Conservation (phyloP, 768 basidiomycete genomes). For the Psilocybe sp. region DNA sequence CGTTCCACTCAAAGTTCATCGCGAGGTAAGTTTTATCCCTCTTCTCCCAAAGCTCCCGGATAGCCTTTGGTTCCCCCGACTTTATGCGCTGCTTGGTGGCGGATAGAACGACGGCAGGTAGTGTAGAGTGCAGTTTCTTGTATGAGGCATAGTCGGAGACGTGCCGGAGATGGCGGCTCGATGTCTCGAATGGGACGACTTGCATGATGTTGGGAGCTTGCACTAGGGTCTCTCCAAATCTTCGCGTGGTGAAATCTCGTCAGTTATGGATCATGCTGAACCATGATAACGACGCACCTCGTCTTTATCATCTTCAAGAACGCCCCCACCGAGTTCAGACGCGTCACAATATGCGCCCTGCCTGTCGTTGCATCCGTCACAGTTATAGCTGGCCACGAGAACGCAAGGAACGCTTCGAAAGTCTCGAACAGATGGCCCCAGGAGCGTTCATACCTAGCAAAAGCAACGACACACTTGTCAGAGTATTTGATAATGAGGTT, state of each 20-base stretch:
- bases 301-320: slow-evolving; percentile 88
- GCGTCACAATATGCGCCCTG: slow-evolving; percentile 77
- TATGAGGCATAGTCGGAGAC: slow-evolving; percentile 67
- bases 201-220: slow-evolving; percentile 70
- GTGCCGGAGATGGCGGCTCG: slow-evolving; percentile 66
- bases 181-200: slow-evolving; percentile 66
- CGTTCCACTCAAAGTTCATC: slow-evolving; percentile 73
- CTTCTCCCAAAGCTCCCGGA: slow-evolving; percentile 65
- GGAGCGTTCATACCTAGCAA: slow-evolving; percentile 67
- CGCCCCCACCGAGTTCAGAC: slow-evolving; percentile 63
- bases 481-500: slow-evolving; percentile 1
- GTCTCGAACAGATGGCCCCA: slow-evolving; percentile 80
- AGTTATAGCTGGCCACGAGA: slow-evolving; percentile 81
- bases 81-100: slow-evolving; percentile 65
- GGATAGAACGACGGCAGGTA: slow-evolving; percentile 66
- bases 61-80: slow-evolving; percentile 60
- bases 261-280: neutral
- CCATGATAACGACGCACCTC: slow-evolving; percentile 36
- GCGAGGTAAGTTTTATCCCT: slow-evolving; percentile 75
- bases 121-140: slow-evolving; percentile 65
- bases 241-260: slow-evolving; percentile 16
- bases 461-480: slow-evolving; percentile 2
- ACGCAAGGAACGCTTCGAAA: slow-evolving; percentile 76
- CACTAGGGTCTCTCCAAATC: slow-evolving; percentile 76
- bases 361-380: slow-evolving; percentile 73